Evolutionary conservation across 2,329 filamentous ascomycete species (phyloP), one percentile per base, ranked within the genome.

Genomic region (Sordariomycetes sp.): DNA sequence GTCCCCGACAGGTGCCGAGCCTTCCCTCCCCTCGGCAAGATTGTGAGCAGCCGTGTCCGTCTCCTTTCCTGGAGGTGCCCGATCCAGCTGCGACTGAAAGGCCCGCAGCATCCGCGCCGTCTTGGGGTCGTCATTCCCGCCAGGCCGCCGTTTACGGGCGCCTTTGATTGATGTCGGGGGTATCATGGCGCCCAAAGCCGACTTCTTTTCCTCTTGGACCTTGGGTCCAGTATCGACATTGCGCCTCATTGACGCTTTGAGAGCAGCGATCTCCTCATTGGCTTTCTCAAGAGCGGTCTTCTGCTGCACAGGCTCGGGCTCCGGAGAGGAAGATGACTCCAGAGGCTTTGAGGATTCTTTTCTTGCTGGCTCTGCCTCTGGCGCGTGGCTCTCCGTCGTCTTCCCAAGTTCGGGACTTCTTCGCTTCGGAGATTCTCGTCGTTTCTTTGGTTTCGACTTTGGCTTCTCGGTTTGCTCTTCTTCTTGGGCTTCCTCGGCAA

Each of bases 231-330:
- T 49, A 34, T 70, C 58, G 18, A 72, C 59, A 16, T 69, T 81
- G 21, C 84, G 72, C 50, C 79, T 82, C 80, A 92, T 86, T 1
- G 82, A 87, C 8, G 82, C 82, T 54, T 88, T 90, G 4, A 92
- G 62, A 2, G 80, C 80, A 5, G 82, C 82, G 35, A 90, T 86
- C 48, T 92, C 81, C 24, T 84, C 82, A 44, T 88, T 88, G 4
- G 82, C 84, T 43, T 67, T 67, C 41, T 86, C 79, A 8, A 88
- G 59, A 1, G 69, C 66, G 2, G 68, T 67, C 46, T 71, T 72
- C 23, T 48, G 54, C 24, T 48, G 47, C n/a, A 40, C 23, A 6
- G 20, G 28, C 25, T 55, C 49, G 8, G 49, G 47, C 33, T 49
- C 48, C 11, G 46, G 42, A 14, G 47, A 46, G 8, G 17, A 8